Conservation (phyloP, 192 early-diverging fungal genomes). For the Coemansia sp. region DNA sequence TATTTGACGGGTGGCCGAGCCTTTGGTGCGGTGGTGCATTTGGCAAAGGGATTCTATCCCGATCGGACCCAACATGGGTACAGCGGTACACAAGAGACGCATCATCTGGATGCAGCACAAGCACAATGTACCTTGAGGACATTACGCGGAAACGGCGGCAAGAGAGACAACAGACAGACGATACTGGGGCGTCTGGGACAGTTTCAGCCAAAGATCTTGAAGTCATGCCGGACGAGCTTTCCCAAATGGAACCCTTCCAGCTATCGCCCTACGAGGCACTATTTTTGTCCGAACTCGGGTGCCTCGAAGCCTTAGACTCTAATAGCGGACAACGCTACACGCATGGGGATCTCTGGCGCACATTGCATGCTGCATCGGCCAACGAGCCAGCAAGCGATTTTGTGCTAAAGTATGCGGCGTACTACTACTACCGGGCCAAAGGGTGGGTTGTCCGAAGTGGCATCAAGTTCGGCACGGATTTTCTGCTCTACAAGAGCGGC, state of each 20-base stretch:
- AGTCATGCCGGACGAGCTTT: slow-evolving; percentile 6
- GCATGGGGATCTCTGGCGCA: slow-evolving; percentile 19
- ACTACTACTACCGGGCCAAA: slow-evolving; percentile 76
- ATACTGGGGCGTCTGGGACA: too few relatives aligned
- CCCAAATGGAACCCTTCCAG: slow-evolving; percentile 63
- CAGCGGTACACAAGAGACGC: slow-evolving; percentile 24
- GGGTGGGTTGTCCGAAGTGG: slow-evolving; percentile 86
- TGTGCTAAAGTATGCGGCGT: slow-evolving; percentile 69
- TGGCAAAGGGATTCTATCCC: slow-evolving; percentile 76
- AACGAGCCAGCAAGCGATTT: slow-evolving; percentile 52
- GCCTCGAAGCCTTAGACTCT: slow-evolving; percentile 49
- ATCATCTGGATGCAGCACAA: not conserved
- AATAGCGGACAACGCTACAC: not conserved
- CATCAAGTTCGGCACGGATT: slow-evolving; percentile 83
- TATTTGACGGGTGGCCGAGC: not conserved
- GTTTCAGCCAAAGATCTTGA: not conserved
- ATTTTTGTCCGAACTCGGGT: slow-evolving; percentile 66
- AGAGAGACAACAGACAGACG: slow-evolving; percentile 12
- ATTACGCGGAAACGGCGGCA: slow-evolving; percentile 30
- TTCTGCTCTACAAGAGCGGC: slow-evolving; percentile 49
- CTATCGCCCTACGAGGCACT: slow-evolving; percentile 72
- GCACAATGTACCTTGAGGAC: slow-evolving; percentile 29
- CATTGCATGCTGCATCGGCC: slow-evolving; percentile 1
- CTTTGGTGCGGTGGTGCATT: slow-evolving; percentile 70
- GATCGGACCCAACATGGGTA: slow-evolving; percentile 79